Conservation (phyloP, 176 grass and related monocot genomes). For the Thinopyrum elongatum region DNA sequence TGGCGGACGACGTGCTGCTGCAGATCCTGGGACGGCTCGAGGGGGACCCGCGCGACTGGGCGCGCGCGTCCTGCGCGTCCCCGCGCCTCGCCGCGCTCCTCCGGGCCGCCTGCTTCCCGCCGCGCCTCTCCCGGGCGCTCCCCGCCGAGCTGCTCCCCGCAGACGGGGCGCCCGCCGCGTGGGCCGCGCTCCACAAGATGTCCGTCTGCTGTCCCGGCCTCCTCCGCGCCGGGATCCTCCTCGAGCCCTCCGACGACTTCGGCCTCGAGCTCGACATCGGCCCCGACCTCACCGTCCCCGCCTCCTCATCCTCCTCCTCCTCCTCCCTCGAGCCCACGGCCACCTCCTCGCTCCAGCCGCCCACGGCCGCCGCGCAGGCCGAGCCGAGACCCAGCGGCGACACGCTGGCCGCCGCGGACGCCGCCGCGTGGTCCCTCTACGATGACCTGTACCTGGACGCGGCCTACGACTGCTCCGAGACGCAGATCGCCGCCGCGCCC, state of each 20-base stretch:
- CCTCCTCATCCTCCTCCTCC: not conserved
- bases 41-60: conserved; percentile 69
- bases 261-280: conserved; percentile 93
- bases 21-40: conserved; percentile 70
- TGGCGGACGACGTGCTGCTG: conserved; percentile 78
- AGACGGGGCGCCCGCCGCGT: conserved; percentile 9
- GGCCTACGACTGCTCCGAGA: conserved; percentile 73
- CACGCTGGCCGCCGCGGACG: not conserved
- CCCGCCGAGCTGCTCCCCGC: conserved; percentile 55
- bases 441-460: conserved; percentile 91
- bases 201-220: conserved; percentile 96
- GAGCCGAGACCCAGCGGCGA: not conserved
- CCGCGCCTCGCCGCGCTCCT: conserved; percentile 59
- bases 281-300: conserved; percentile 44
- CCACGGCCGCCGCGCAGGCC: not conserved
- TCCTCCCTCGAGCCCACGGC: not conserved
- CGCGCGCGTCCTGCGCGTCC: conserved; percentile 70
- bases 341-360: not conserved
- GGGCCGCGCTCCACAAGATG: conserved; percentile 80
- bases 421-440: conserved; percentile 69
- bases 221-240: conserved; percentile 64
- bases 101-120: conserved; percentile 45
- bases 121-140: conserved; percentile 44
- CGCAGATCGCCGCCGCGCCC: conserved; percentile 6
- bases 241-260: conserved; percentile 76